Evolutionary conservation across 352 stramenopile genomes (phyloP).

Genomic region (Peronospora belbahrii): DNA sequence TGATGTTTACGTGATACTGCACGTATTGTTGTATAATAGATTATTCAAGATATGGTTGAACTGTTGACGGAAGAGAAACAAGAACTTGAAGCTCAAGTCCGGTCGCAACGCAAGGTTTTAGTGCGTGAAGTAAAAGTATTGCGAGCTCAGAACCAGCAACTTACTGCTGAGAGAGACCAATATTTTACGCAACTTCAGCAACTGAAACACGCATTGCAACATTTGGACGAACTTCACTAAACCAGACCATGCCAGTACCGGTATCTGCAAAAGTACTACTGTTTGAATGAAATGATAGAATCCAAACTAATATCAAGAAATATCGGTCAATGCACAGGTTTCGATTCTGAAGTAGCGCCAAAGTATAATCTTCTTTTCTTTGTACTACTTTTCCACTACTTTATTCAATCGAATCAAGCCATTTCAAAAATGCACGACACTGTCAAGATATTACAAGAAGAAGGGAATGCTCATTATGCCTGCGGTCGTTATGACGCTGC

Average conservation of each 20-base stretch:
- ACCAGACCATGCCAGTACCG: not conserved
- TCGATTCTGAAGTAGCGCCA: not conserved
- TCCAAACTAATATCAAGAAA: not conserved
- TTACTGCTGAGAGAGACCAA: conserved; percentile 52
- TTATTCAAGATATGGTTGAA: conserved; percentile 76
- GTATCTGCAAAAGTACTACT: not conserved
- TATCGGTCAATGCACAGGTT: not conserved
- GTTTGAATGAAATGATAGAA: not conserved
- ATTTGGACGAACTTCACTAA: conserved; percentile 52
- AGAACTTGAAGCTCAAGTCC: conserved; percentile 59
- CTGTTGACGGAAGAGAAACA: conserved; percentile 69
- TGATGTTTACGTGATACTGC: too few relatives aligned
- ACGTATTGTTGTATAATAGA: conserved; percentile 31
- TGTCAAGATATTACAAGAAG: conserved; percentile 32
- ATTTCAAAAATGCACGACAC: too few relatives aligned
- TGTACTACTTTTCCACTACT: too few relatives aligned
- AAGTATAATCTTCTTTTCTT: too few relatives aligned
- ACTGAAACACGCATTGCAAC: conserved; percentile 62
- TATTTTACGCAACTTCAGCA: conserved; percentile 75
- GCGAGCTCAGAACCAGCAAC: conserved; percentile 55
- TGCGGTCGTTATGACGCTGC: conserved; percentile 53
- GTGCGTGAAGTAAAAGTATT: conserved; percentile 75
- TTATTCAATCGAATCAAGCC: too few relatives aligned
- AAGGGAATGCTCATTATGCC: conserved; percentile 47
- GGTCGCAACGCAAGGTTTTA: conserved; percentile 71